Conservation (phyloP, 495 filamentous ascomycete genomes). For the Xeromyces bisporus region DNA sequence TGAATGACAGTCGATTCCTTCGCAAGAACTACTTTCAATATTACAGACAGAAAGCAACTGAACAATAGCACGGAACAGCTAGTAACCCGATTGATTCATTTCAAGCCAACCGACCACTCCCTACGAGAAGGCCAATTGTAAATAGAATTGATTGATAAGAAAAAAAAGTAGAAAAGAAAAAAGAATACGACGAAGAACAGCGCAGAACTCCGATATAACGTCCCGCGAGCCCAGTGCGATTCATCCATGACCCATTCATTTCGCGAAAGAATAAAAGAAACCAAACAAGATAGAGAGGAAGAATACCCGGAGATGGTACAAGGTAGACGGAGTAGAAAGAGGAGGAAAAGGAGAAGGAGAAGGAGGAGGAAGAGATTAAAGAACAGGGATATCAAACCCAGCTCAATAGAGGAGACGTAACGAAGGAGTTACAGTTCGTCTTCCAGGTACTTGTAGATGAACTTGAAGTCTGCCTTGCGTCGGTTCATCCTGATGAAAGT, state of each 20-base stretch:
- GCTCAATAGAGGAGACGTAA: conserved; percentile 1
- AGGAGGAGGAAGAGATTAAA: conserved; percentile 2
- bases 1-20: too few species aligned
- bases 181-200: not conserved
- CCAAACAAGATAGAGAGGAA: conserved; percentile 1
- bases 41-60: too few species aligned
- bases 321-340: too few species aligned
- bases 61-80: too few species aligned
- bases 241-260: too few species aligned
- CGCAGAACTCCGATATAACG: not conserved
- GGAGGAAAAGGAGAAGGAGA: conserved; percentile 1
- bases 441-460: conserved; percentile 91
- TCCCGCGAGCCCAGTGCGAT: not conserved
- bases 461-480: conserved; percentile 95
- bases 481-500: conserved; percentile 76
- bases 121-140: too few species aligned
- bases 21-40: too few species aligned
- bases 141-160: too few species aligned
- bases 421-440: conserved; percentile 53
- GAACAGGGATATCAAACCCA: too few species aligned
- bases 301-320: too few species aligned
- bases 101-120: not conserved
- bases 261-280: conserved; percentile 1
- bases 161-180: too few species aligned
- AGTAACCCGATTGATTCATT: too few species aligned